phyloP scores from a whole-genome alignment of 2,329 filamentous ascomycete genomes.

The Botrytis cinerea region DNA sequence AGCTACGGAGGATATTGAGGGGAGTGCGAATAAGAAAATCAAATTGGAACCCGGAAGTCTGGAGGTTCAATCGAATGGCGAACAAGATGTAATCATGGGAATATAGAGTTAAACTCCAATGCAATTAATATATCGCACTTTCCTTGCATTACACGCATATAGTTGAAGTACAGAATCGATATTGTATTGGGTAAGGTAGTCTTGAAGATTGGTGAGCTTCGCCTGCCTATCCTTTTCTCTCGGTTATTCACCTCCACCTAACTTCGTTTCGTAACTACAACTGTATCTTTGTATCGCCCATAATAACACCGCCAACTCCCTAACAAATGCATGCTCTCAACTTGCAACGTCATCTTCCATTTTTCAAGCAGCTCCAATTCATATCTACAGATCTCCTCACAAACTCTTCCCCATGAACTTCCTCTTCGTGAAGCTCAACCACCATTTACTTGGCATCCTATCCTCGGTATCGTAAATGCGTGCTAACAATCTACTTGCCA shows the following conservation, averaged over 20 bases:
- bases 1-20: background rate
- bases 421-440: conserved; percentile 97
- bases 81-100: conserved; percentile 20
- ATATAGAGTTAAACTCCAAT: conserved; percentile 12
- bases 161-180: conserved; percentile 9
- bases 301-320: conserved; percentile 18
- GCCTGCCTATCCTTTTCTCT: background rate
- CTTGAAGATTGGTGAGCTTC: background rate
- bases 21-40: conserved; percentile 23
- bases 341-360: background rate
- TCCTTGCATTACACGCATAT: background rate
- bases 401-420: conserved; percentile 99
- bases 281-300: conserved; percentile 6
- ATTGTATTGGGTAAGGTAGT: background rate
- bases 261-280: background rate
- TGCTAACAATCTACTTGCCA: conserved; percentile 78
- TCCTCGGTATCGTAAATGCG: conserved; percentile 74
- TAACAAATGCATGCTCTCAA: conserved; percentile 14
- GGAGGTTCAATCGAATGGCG: conserved; percentile 21
- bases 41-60: conserved; percentile 14
- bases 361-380: background rate
- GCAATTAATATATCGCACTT: conserved; percentile 1
- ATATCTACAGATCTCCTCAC: conserved; percentile 45
- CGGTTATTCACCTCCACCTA: background rate
- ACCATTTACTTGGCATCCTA: conserved; percentile 81